Percentiles rank a stretch among this genome's conserved stretches.
These are phyloP conservation scores for Cyclotella kingstonii DNA, from an alignment of 108 stramenopile species.

Conservation along the genomic window DNA sequence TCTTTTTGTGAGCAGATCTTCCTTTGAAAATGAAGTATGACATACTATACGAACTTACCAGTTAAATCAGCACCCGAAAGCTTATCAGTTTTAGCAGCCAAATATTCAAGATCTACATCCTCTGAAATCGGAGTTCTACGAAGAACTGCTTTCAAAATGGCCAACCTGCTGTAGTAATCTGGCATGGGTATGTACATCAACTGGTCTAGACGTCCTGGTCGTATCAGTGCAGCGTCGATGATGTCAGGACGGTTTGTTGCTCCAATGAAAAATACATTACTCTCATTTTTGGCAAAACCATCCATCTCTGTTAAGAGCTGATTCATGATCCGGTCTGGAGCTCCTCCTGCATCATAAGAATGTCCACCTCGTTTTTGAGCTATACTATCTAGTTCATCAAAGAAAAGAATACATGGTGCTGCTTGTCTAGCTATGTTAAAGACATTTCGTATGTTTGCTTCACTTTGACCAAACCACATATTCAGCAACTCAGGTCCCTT, in stretches of 20 bases:
- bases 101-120: constrained; percentile 73
- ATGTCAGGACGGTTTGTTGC: constrained; percentile 92
- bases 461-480: constrained; percentile 95
- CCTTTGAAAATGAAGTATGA: not conserved
- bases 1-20: not conserved
- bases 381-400: constrained; percentile 97
- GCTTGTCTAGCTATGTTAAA: constrained; percentile 84
- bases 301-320: constrained; percentile 97
- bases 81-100: constrained; percentile 79
- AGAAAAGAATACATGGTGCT: constrained; percentile 92
- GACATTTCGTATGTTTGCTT: constrained; percentile 90
- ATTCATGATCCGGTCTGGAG: constrained; percentile 95
- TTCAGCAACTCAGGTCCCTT: constrained; percentile 95
- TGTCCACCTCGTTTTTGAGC: constrained; percentile 80
- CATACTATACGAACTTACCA: constrained; percentile 9
- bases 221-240: constrained; percentile 87
- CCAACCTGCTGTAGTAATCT: constrained; percentile 78
- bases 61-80: constrained; percentile 93
- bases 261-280: constrained; percentile 89
- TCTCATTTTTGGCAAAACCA: constrained; percentile 83
- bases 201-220: constrained; percentile 92
- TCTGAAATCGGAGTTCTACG: constrained; percentile 81
- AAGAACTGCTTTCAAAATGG: constrained; percentile 91
- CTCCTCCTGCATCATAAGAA: constrained; percentile 79
- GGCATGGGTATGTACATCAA: constrained; percentile 90